A percentile compares a stretch with the other conserved stretches of the same genome.
phyloP scores from a whole-genome alignment of 2,329 filamentous ascomycete genomes.

The Penicillium sp. region DNA sequence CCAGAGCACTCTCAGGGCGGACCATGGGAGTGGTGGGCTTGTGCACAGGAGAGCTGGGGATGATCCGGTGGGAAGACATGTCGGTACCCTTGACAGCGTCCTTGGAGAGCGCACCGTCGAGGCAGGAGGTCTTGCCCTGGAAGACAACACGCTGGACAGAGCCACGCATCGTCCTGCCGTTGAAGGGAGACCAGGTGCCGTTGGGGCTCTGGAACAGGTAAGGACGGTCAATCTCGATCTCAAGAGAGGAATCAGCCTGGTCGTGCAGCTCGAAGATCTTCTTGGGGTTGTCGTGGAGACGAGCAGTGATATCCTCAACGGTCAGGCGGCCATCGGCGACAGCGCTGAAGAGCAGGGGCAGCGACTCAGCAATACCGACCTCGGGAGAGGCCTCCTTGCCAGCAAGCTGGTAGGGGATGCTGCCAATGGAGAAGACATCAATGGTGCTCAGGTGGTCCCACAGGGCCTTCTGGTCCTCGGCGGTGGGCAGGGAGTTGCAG shows the following conservation, averaged over 20 bases:
- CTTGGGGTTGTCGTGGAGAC: constrained; percentile 79
- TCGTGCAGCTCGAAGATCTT: constrained; percentile 83
- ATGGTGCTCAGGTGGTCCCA: constrained; percentile 77
- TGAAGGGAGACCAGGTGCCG: constrained; percentile 72
- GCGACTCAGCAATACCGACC: constrained; percentile 73
- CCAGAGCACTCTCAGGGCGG: constrained; percentile 45
- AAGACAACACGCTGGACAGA: constrained; percentile 78
- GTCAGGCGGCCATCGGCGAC: constrained; percentile 75
- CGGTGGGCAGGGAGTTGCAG: constrained; percentile 68
- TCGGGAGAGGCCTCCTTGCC: constrained; percentile 63
- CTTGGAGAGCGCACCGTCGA: constrained; percentile 69
- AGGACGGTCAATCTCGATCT: constrained; percentile 76
- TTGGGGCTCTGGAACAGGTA: constrained; percentile 61
- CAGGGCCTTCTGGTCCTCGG: constrained; percentile 72
- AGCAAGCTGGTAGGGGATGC: constrained; percentile 77
- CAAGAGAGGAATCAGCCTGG: constrained; percentile 73
- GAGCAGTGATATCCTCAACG: constrained; percentile 72
- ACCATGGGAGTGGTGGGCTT: constrained; percentile 56
- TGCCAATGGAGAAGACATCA: constrained; percentile 80
- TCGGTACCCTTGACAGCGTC: constrained; percentile 69
- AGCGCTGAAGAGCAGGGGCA: constrained; percentile 77
- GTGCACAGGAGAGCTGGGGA: constrained; percentile 61
- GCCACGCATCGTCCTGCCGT: constrained; percentile 70
- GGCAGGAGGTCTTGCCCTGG: constrained; percentile 73
- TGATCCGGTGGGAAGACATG: constrained; percentile 71